phyloP scores from a whole-genome alignment of 2,329 filamentous ascomycete species.

The Nigrospora sphaerica region DNA sequence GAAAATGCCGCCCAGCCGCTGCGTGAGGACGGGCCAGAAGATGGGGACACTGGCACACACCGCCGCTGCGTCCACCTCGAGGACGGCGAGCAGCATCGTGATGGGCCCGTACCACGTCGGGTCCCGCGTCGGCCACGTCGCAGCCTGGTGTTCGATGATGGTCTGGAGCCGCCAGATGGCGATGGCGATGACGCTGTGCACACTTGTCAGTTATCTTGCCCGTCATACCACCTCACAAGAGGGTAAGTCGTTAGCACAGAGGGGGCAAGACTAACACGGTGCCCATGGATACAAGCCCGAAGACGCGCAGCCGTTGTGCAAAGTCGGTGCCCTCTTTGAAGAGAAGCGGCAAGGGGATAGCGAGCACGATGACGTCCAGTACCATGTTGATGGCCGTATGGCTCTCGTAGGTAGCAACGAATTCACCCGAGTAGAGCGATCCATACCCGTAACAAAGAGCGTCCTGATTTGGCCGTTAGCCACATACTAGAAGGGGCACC shows the following conservation, averaged over 20 bases:
- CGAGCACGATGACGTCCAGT: slow-evolving; percentile 23
- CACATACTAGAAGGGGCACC: too few species aligned
- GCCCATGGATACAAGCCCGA: slow-evolving; percentile 22
- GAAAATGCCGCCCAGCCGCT: slow-evolving; percentile 17
- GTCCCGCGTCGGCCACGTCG: slow-evolving; percentile 22
- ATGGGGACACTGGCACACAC: slow-evolving; percentile 20
- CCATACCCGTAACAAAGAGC: slow-evolving; percentile 22
- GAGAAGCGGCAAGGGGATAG: slow-evolving; percentile 23
- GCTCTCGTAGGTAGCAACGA: slow-evolving; percentile 23
- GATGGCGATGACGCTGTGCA: slow-evolving; percentile 16
- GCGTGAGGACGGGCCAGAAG: slow-evolving; percentile 19
- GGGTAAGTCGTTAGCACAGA: too few species aligned
- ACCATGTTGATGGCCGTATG: slow-evolving; percentile 25
- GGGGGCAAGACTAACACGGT: slow-evolving; percentile 12
- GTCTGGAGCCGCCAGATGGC: slow-evolving; percentile 23
- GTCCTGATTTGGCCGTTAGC: background rate
- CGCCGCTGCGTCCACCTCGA: slow-evolving; percentile 17
- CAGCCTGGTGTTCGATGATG: slow-evolving; percentile 20
- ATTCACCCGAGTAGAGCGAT: slow-evolving; percentile 13
- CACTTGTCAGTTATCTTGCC: background rate
- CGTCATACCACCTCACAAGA: background rate
- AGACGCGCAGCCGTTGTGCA: slow-evolving; percentile 17
- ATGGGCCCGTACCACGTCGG: slow-evolving; percentile 25
- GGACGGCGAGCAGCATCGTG: slow-evolving; percentile 15
- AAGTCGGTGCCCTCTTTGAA: slow-evolving; percentile 13